Evolutionary conservation across 179 eudicot genomes (phyloP).

Genomic region (Camellia oleifera): DNA sequence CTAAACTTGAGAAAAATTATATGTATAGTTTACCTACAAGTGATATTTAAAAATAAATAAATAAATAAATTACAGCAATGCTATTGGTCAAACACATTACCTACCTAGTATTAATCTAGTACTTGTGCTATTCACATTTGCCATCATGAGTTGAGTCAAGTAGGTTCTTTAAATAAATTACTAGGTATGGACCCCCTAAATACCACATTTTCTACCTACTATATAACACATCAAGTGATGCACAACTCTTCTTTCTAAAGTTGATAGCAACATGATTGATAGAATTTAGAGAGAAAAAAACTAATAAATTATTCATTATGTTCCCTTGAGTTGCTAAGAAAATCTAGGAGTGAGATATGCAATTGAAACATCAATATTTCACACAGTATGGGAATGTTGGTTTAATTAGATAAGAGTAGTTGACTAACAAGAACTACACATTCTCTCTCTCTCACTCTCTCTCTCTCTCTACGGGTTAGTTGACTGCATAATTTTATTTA

Average conservation of each 20-base stretch:
- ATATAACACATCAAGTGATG: background rate
- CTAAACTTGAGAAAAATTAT: no score
- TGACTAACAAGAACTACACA: background rate
- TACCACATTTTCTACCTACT: background rate
- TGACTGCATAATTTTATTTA: no score
- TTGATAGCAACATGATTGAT: background rate
- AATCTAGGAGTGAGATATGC: background rate
- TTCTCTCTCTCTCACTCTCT: background rate
- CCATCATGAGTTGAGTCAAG: background rate
- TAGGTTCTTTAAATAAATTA: background rate
- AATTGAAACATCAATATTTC: no score
- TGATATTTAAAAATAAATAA: no score
- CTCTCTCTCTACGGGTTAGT: background rate
- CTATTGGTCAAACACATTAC: background rate
- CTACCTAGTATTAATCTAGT: background rate
- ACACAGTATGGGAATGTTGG: no score
- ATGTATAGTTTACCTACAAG: no score
- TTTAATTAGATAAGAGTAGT: background rate
- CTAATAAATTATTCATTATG: background rate
- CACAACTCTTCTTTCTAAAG: background rate
- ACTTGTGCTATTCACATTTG: background rate
- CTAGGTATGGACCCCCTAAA: background rate
- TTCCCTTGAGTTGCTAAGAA: background rate
- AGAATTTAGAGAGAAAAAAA: background rate
- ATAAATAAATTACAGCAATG: background rate